These are phyloP conservation scores for Ilex paraguariensis DNA, from an alignment of 305 asterid genomes.

Conservation along the genomic window DNA sequence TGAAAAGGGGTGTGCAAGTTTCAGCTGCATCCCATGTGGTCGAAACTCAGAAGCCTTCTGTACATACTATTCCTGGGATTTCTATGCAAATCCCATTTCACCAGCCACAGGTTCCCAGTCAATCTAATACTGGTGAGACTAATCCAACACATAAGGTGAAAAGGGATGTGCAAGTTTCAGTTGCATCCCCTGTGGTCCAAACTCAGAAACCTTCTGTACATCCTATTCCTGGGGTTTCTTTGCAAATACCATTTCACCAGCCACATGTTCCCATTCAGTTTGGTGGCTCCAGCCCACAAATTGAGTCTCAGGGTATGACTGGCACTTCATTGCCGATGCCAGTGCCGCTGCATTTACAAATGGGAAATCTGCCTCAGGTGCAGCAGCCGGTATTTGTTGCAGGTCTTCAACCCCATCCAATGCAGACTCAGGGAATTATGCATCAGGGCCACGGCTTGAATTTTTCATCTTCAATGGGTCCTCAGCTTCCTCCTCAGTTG, in stretches of 20 bases:
- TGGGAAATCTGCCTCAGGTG: conserved; percentile 50
- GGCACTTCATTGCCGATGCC: conserved; percentile 44
- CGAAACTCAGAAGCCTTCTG: conserved; percentile 55
- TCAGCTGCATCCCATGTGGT: conserved; percentile 34
- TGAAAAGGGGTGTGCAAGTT: conserved; percentile 55
- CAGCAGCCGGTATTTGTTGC: conserved; percentile 66
- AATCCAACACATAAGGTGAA: conserved; percentile 41
- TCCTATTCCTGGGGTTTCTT: conserved; percentile 47
- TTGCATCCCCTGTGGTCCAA: conserved; percentile 40
- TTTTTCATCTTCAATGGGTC: conserved; percentile 64
- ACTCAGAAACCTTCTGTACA: conserved; percentile 51
- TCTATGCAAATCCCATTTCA: conserved; percentile 57
- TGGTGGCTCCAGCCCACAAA: conserved; percentile 66
- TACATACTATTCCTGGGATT: conserved; percentile 47
- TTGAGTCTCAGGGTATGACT: conserved; percentile 60
- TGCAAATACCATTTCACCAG: conserved; percentile 59
- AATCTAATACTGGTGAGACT: conserved; percentile 41
- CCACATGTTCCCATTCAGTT: conserved; percentile 55
- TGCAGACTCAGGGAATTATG: conserved; percentile 75
- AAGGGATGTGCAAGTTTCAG: conserved; percentile 50
- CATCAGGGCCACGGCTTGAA: conserved; percentile 71
- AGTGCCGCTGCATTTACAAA: conserved; percentile 44
- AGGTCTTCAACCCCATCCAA: conserved; percentile 63
- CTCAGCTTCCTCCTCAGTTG: conserved; percentile 58
- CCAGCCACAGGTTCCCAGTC: conserved; percentile 53